phyloP scores from a whole-genome alignment of 495 filamentous ascomycete species.

The Immersiella caudata region DNA sequence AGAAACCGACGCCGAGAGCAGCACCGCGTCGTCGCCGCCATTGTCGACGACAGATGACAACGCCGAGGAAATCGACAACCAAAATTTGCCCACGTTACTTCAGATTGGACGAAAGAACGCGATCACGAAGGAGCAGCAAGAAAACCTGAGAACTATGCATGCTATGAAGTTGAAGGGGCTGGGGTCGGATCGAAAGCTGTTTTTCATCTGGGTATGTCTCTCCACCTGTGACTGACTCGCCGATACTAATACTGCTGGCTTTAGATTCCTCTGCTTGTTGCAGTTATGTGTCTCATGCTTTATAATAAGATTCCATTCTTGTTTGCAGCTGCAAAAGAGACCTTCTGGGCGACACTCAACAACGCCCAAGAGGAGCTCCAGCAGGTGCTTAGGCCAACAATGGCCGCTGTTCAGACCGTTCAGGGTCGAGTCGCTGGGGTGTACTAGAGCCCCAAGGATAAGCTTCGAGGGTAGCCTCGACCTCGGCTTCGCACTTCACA shows the following conservation, averaged over 20 bases:
- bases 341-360: background rate
- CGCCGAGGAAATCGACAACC: slow-evolving; percentile 11
- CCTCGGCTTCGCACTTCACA: background rate
- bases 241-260: slow-evolving; percentile 35
- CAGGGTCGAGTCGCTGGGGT: background rate
- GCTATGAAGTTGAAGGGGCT: slow-evolving; percentile 74
- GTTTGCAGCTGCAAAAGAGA: slow-evolving; percentile 5
- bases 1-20: slow-evolving; percentile 9
- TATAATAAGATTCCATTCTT: slow-evolving; percentile 27
- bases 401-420: background rate
- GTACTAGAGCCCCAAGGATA: background rate
- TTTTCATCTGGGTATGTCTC: slow-evolving; percentile 76
- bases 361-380: slow-evolving; percentile 3
- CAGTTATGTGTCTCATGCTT: slow-evolving; percentile 24
- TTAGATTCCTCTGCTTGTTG: slow-evolving; percentile 56
- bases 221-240: background rate
- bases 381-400: background rate
- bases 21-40: background rate
- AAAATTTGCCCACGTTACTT: slow-evolving; percentile 46
- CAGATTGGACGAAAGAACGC: slow-evolving; percentile 55
- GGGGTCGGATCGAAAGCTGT: slow-evolving; percentile 75
- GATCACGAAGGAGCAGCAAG: slow-evolving; percentile 73
- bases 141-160: slow-evolving; percentile 70
- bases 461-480: background rate
- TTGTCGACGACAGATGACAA: slow-evolving; percentile 20